These are phyloP conservation scores for Aspergillus vadensis DNA, from an alignment of 2,329 filamentous ascomycete species.

Conservation along the genomic window DNA sequence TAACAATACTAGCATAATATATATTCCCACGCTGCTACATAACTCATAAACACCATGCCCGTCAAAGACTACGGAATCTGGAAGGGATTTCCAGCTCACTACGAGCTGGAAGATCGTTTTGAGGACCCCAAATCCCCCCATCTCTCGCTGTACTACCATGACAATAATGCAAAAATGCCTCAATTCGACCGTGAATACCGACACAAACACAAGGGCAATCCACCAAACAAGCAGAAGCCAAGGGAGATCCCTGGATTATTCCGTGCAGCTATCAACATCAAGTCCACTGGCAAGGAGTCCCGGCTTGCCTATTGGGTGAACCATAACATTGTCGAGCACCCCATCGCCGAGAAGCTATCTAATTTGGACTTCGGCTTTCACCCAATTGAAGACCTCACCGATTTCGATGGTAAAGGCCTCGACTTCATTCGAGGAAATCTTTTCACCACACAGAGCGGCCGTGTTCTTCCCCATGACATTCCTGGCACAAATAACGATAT, in stretches of 20 bases:
- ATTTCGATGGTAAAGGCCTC: constrained; percentile 2
- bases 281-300: constrained; percentile 19
- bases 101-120: constrained; percentile 12
- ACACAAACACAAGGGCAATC: neutral
- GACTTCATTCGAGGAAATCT: constrained; percentile 19
- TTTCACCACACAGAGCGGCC: constrained; percentile 14
- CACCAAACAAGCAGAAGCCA: neutral
- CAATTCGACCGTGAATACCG: constrained; percentile 3
- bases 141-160: constrained; percentile 19
- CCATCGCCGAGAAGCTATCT: constrained; percentile 9
- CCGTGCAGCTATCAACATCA: constrained; percentile 24
- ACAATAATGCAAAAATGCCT: neutral
- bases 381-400: neutral
- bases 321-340: constrained; percentile 12
- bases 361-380: constrained; percentile 15
- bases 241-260: constrained; percentile 16
- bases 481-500: constrained; percentile 38
- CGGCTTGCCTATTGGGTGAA: constrained; percentile 20
- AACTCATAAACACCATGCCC: constrained; percentile 14
- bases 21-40: neutral
- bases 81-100: constrained; percentile 18
- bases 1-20: neutral
- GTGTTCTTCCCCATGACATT: constrained; percentile 23
- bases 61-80: constrained; percentile 22
- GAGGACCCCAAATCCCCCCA: constrained; percentile 16